Percentiles rank a stretch among this genome's conserved stretches.
Evolutionary conservation across 768 basidiomycete genomes (phyloP).

Genomic region (Tylopilus sp.): DNA sequence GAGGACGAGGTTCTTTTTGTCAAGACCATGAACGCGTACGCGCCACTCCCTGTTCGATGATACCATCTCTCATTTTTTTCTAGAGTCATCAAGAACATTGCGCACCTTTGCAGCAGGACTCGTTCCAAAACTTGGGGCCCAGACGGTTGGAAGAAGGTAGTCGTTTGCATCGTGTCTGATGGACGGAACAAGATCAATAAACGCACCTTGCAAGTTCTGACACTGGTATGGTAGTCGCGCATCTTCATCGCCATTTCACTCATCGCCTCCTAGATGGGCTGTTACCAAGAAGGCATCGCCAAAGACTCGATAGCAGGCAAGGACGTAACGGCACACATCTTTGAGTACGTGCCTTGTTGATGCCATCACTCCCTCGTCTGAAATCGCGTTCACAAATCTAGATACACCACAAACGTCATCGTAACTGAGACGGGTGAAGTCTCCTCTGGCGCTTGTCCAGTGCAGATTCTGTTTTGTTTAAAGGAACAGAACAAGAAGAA

Average conservation of each 20-base stretch:
- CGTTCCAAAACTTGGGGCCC: conserved; percentile 82
- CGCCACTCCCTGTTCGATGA: conserved; percentile 8
- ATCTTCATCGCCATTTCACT: not conserved
- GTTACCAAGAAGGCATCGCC: conserved; percentile 85
- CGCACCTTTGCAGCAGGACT: conserved; percentile 67
- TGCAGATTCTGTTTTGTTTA: conserved; percentile 87
- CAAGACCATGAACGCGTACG: conserved; percentile 82
- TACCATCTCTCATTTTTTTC: conserved; percentile 10
- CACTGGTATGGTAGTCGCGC: conserved; percentile 48
- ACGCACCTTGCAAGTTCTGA: conserved; percentile 85
- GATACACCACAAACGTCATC: conserved; percentile 76
- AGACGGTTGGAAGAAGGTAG: conserved; percentile 88
- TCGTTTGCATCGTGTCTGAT: conserved; percentile 85
- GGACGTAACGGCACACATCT: conserved; percentile 91
- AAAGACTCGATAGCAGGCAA: conserved; percentile 87
- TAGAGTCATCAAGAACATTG: conserved; percentile 84
- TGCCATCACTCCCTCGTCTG: not conserved
- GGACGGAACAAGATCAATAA: conserved; percentile 86
- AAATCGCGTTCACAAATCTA: conserved; percentile 22
- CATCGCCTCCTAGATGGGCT: conserved; percentile 59
- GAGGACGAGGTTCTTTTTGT: conserved; percentile 81
- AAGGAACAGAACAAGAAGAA: conserved; percentile 99
- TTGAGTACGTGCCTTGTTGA: conserved; percentile 56
- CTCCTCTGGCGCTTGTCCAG: conserved; percentile 67
- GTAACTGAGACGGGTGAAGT: conserved; percentile 82